A percentile compares a stretch with the other conserved stretches of the same genome.
Evolutionary conservation across 108 stramenopile species (phyloP).

Genomic region (Conticribra weissflogii): DNA sequence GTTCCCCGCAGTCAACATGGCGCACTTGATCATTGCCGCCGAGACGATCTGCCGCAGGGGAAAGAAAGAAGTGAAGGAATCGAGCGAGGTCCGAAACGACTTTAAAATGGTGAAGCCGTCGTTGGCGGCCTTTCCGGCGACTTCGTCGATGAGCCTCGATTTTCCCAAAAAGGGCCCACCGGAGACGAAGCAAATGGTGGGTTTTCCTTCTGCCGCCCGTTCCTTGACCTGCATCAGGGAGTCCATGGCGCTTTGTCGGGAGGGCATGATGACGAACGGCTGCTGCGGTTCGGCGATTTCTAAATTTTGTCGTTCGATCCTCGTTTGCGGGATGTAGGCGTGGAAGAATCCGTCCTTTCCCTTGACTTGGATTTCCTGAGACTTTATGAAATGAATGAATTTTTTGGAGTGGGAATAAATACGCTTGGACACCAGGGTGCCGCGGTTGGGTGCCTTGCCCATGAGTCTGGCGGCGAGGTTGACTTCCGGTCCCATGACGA

Average conservation of each 20-base stretch:
- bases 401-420: conserved; percentile 54
- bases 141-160: conserved; percentile 46
- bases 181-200: conserved; percentile 39
- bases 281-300: conserved; percentile 40
- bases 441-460: conserved; percentile 55
- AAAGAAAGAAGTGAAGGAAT: conserved; percentile 55
- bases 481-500: conserved; percentile 63
- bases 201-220: conserved; percentile 15
- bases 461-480: conserved; percentile 58
- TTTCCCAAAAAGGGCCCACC: conserved; percentile 56
- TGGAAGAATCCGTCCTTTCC: conserved; percentile 52
- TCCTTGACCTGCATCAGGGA: conserved; percentile 32
- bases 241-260: conserved; percentile 50
- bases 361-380: conserved; percentile 52
- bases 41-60: conserved; percentile 49
- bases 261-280: conserved; percentile 53
- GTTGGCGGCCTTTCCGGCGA: conserved; percentile 32
- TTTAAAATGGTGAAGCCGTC: conserved; percentile 44
- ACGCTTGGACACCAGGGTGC: conserved; percentile 54
- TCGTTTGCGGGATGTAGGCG: conserved; percentile 47
- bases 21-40: conserved; percentile 44
- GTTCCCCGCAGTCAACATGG: background rate
- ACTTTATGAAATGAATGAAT: conserved; percentile 48
- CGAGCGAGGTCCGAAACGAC: conserved; percentile 53
- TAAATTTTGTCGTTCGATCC: conserved; percentile 40